These are phyloP conservation scores for Spiromastix sp. DNA, from an alignment of 2,329 filamentous ascomycete species.

Conservation along the genomic window DNA sequence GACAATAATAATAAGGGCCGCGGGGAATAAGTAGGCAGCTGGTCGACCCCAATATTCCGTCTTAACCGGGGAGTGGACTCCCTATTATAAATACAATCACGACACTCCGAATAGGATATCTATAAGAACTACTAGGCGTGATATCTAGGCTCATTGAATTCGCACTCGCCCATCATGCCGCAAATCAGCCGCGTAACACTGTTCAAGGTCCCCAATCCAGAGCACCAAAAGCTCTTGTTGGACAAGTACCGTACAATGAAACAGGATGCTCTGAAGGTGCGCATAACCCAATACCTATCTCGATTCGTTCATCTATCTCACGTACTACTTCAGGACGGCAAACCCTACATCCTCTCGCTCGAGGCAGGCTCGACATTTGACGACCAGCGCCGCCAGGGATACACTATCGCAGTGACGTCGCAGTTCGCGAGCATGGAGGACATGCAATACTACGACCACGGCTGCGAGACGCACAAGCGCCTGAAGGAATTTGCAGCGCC, in stretches of 20 bases:
- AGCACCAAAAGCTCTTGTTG: constrained; percentile 27
- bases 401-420: constrained; percentile 48
- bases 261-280: constrained; percentile 26
- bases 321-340: constrained; percentile 43
- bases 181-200: constrained; percentile 36
- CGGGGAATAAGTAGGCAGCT: no score
- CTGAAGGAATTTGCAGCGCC: constrained; percentile 21
- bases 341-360: constrained; percentile 53
- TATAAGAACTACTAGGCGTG: no score
- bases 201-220: constrained; percentile 36
- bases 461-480: constrained; percentile 39
- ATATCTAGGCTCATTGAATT: no score
- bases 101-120: no score
- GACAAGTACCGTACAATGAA: constrained; percentile 25
- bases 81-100: no score
- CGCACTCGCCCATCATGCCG: constrained; percentile 7
- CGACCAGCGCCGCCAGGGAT: constrained; percentile 50
- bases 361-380: constrained; percentile 35
- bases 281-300: background rate
- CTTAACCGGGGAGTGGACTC: no score
- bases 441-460: constrained; percentile 55
- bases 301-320: constrained; percentile 2
- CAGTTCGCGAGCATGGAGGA: constrained; percentile 52
- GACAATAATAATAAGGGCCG: no score
- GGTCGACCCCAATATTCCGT: no score